phyloP scores from a whole-genome alignment of 2,329 filamentous ascomycete genomes.

The Arthrinium puccinioides region DNA sequence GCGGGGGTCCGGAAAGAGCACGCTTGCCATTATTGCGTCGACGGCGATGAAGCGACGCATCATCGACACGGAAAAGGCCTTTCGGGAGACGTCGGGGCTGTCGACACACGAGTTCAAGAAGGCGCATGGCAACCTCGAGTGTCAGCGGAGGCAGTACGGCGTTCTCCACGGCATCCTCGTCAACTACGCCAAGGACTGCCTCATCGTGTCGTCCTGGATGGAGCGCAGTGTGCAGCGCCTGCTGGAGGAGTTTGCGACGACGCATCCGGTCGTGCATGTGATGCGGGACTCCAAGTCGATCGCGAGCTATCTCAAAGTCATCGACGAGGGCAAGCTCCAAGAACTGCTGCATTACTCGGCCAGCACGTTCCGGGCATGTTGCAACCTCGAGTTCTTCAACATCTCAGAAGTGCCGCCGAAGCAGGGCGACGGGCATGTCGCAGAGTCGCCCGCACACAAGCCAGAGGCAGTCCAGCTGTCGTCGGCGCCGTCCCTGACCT shows the following conservation, averaged over 20 bases:
- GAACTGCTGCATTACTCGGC: constrained; percentile 51
- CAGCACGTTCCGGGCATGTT: constrained; percentile 55
- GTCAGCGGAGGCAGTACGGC: constrained; percentile 55
- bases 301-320: constrained; percentile 52
- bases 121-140: constrained; percentile 51
- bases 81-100: constrained; percentile 55
- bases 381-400: constrained; percentile 73
- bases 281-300: constrained; percentile 59
- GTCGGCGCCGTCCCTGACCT: constrained; percentile 53
- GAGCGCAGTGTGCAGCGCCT: constrained; percentile 54
- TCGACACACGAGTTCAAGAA: constrained; percentile 58
- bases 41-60: constrained; percentile 62
- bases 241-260: constrained; percentile 53
- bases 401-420: constrained; percentile 47
- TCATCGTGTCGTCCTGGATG: constrained; percentile 69
- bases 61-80: constrained; percentile 61
- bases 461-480: constrained; percentile 27
- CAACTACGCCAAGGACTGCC: constrained; percentile 50
- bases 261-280: constrained; percentile 65
- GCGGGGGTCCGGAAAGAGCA: constrained; percentile 68
- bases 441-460: constrained; percentile 15
- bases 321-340: constrained; percentile 46
- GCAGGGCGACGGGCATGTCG: constrained; percentile 10
- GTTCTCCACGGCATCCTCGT: constrained; percentile 54
- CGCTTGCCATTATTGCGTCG: constrained; percentile 67